Base-by-base conservation (phyloP, 2,329 filamentous ascomycete genomes). In the Reticulascus tulasneorum region DNA sequence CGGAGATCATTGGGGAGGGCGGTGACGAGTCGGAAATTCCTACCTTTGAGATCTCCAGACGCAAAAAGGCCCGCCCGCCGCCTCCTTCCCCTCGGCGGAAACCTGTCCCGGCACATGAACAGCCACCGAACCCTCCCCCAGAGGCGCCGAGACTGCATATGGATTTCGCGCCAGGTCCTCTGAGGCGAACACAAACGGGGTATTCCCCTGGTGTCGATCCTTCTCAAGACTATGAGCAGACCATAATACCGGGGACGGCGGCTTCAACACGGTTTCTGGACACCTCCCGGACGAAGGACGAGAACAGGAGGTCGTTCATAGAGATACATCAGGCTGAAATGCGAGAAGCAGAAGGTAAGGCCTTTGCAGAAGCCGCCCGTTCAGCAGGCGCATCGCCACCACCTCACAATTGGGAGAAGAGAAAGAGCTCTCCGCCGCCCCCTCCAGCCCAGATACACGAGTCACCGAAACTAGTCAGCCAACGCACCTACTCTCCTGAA, bases 1-100 rank as follows among this genome's bases (percentile, higher is more conserved):
- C 90, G 7, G 84, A 88, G 29, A 63, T 95, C 44, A 96, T 97
- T 53, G 91, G 91, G 29, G 83, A 91, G 59, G 91, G 91, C 39
- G 91, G 91, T 22, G 91, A 96, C 53, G 89, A 95, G 58, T 83
- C 84, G 36, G 80, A 86, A 35, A 66, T 75, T 8, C 85, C 86
- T 2, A 76, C 81, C 2, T 67, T 79, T 15, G 84, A 93, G 54
- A 82, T 95, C 36, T 81, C 79, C 6, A 72, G 68, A 54, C 67
- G 64, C 44, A 82, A 74, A 58, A 67, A 52, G 47, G 35, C 37
- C 48, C 60, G 52, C 42, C 54, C 56, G 26, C 49, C 25, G 48
- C 54, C 54, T 45, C 35, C 48, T 41, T 51, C 58, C 15, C 59
- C 53, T 15, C 17, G 24, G 7, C 37, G 28, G 17, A 40, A 17